These are phyloP conservation scores for grape (Vitis vinifera) DNA, from an alignment of 164 flowering plant species.

Conservation along the genomic window ASM3070453v1 NC_081811.1:1693001-1693500, in stretches of 20 bases:
- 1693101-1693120: not conserved
- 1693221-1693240: not conserved
- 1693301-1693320: no score
- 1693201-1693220: not conserved
- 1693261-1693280: not conserved
- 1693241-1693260: not conserved
- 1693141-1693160: constrained; percentile 5
- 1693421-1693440: constrained; percentile 10
- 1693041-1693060: no score
- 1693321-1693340: not conserved
- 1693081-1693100: not conserved
- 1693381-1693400: not conserved
- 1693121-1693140: not conserved
- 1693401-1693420: constrained; percentile 10
- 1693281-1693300: not conserved
- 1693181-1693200: not conserved
- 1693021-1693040: no score
- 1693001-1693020: no score
- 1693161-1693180: not conserved
- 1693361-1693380: not conserved
- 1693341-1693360: not conserved
- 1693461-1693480: not conserved
- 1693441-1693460: not conserved
- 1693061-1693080: not conserved
- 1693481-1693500: no score